Percentiles rank a stretch among this genome's conserved stretches.
phyloP scores from a whole-genome alignment of 78 protist genomes.

The Speleostelium caveatum region DNA sequence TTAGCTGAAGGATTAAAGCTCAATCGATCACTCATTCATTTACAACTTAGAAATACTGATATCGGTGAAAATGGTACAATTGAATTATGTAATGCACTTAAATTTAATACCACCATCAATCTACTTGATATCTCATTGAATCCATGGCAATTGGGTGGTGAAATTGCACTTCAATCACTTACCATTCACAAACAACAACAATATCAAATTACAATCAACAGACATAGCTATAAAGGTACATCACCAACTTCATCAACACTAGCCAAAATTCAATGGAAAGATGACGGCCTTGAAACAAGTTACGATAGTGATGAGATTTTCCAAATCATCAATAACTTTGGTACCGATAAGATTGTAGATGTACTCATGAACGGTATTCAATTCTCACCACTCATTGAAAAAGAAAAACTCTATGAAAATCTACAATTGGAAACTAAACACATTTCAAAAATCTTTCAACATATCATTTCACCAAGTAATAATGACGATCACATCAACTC shows the following conservation, averaged over 20 bases:
- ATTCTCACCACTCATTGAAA: conserved; percentile 42
- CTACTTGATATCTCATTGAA: conserved; percentile 50
- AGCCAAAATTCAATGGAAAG: conserved; percentile 59
- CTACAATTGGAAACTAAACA: conserved; percentile 43
- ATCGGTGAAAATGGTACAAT: conserved; percentile 60
- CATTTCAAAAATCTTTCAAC: conserved; percentile 39
- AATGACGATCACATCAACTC: conserved; percentile 12
- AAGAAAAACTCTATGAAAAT: conserved; percentile 51
- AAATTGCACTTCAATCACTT: conserved; percentile 57
- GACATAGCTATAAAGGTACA: background rate
- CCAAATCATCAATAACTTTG: conserved; percentile 28
- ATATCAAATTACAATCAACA: background rate
- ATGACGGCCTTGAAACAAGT: conserved; percentile 49
- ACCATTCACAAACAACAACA: conserved; percentile 33
- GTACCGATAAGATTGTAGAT: conserved; percentile 55
- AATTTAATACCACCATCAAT: conserved; percentile 28
- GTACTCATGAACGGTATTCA: conserved; percentile 32
- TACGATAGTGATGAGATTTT: conserved; percentile 38
- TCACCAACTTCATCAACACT: background rate
- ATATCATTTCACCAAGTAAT: conserved; percentile 6
- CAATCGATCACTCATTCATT: conserved; percentile 40
- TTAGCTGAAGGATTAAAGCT: conserved; percentile 66
- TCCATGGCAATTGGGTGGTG: conserved; percentile 73
- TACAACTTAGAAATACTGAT: conserved; percentile 56
- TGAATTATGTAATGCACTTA: conserved; percentile 51